These are phyloP conservation scores for Bromus sterilis DNA, from an alignment of 176 grass and related monocot species.

Conservation along the genomic window DNA sequence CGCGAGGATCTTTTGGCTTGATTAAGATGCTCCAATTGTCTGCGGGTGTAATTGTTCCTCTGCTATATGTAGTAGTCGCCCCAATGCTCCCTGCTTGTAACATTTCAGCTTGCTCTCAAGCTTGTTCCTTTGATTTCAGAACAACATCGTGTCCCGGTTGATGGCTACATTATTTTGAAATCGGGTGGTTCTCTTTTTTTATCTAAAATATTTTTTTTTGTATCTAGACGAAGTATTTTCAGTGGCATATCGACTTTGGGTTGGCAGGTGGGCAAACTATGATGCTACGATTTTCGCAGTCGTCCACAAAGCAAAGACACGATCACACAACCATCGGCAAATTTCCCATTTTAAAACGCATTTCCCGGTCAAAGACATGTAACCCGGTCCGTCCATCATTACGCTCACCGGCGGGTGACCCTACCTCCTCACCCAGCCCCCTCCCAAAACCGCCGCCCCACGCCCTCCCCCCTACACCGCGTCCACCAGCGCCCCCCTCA, in stretches of 20 bases:
- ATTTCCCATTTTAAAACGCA: not conserved
- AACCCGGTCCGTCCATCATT: not conserved
- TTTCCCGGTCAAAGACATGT: not conserved
- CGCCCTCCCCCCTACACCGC: not conserved
- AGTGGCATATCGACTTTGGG: not conserved
- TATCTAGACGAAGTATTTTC: no score
- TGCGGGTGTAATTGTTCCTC: no score
- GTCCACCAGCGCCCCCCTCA: not conserved
- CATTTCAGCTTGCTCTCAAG: no score
- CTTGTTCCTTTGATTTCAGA: no score
- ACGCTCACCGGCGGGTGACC: conserved; percentile 44
- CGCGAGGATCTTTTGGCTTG: no score
- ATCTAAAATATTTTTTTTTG: no score
- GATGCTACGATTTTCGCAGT: not conserved
- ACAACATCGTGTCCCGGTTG: no score
- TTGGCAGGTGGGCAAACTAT: not conserved
- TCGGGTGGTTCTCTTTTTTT: no score
- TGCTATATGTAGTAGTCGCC: no score
- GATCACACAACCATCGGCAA: not conserved
- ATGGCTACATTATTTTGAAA: no score
- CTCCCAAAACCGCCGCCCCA: not conserved
- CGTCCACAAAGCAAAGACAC: not conserved
- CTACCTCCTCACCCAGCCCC: not conserved
- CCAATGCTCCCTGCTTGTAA: no score
- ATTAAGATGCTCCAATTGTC: no score